Conservation (phyloP, 768 basidiomycete species). For the Dendrothele bispora region DNA sequence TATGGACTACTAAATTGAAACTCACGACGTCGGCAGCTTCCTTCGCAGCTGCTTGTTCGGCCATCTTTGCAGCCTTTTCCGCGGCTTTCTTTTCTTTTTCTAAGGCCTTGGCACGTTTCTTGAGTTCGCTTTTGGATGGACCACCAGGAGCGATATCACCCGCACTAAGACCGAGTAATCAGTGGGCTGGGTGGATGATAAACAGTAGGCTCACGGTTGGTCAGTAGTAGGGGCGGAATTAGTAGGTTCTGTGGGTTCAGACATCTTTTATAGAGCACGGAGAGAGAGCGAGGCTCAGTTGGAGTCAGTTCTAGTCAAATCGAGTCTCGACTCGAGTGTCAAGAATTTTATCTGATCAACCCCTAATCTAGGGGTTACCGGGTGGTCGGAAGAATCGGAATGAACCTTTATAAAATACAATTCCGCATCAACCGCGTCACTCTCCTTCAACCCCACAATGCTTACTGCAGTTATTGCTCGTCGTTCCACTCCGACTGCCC, state of each 20-base stretch:
- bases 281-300: not conserved
- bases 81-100: conserved; percentile 90
- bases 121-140: conserved; percentile 85
- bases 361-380: not conserved
- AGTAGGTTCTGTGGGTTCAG: conserved; percentile 27
- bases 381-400: not conserved
- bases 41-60: conserved; percentile 68
- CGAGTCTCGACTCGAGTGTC: not conserved
- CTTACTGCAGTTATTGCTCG: conserved; percentile 52
- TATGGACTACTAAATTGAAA: conserved; percentile 2
- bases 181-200: too few species aligned
- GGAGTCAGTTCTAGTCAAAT: not conserved
- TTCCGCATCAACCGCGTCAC: not conserved
- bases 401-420: not conserved
- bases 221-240: conserved; percentile 11
- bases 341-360: conserved; percentile 9
- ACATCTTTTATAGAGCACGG: conserved; percentile 21
- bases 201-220: conserved; percentile 3
- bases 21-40: conserved; percentile 65
- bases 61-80: conserved; percentile 79
- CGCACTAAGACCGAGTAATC: conserved; percentile 12
- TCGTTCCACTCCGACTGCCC: conserved; percentile 41
- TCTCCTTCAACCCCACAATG: conserved; percentile 26
- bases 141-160: conserved; percentile 37
- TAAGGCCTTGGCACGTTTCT: conserved; percentile 87